phyloP scores from a whole-genome alignment of 2,329 filamentous ascomycete genomes.

The Hymenoscyphus infarciens region DNA sequence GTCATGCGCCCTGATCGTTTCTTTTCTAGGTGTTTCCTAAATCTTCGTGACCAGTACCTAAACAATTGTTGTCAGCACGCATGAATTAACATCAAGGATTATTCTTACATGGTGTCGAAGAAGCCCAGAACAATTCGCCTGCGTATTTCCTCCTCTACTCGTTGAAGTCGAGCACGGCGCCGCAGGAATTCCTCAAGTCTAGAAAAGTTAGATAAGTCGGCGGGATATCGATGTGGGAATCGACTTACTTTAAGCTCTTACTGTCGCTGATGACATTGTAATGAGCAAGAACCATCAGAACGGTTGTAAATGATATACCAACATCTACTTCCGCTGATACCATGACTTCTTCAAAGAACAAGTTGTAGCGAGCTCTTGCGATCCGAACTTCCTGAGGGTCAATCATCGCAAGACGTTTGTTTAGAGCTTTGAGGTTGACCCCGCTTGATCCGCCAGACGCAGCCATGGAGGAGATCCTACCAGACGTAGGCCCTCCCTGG shows the following conservation, averaged over 20 bases:
- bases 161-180: slow-evolving; percentile 82
- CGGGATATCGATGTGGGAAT: neutral
- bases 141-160: slow-evolving; percentile 91
- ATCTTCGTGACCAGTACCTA: slow-evolving; percentile 77
- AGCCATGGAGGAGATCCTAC: slow-evolving; percentile 50
- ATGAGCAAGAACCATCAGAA: slow-evolving; percentile 93
- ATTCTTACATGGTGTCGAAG: slow-evolving; percentile 77
- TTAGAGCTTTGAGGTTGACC: slow-evolving; percentile 73
- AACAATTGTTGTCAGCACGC: slow-evolving; percentile 22
- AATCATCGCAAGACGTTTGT: slow-evolving; percentile 67
- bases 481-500: slow-evolving; percentile 38
- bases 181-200: slow-evolving; percentile 92
- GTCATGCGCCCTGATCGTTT: slow-evolving; percentile 76
- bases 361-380: slow-evolving; percentile 76
- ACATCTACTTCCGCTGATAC: slow-evolving; percentile 86
- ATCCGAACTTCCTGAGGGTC: slow-evolving; percentile 72
- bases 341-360: slow-evolving; percentile 96
- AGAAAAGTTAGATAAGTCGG: slow-evolving; percentile 29
- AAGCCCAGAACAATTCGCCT: slow-evolving; percentile 89
- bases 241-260: slow-evolving; percentile 75
- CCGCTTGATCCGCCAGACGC: slow-evolving; percentile 49
- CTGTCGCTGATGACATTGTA: slow-evolving; percentile 99
- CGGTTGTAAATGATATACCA: slow-evolving; percentile 86
- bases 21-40: slow-evolving; percentile 69
- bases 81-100: slow-evolving; percentile 13